These are phyloP conservation scores for Herpomyces periplanetae DNA, from an alignment of 2,329 filamentous ascomycete species.

Conservation along the genomic window DNA sequence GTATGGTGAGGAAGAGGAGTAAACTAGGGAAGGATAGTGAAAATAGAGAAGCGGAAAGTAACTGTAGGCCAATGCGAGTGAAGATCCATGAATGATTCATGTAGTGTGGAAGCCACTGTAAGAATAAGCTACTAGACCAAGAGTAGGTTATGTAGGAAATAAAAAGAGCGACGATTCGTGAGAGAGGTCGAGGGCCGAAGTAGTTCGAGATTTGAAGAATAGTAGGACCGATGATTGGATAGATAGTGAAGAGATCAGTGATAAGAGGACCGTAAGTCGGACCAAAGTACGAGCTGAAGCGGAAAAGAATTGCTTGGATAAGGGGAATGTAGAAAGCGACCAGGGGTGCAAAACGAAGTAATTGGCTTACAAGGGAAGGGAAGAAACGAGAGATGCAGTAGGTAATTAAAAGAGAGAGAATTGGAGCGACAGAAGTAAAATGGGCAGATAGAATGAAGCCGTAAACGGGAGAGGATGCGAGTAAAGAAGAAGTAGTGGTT, in stretches of 20 bases:
- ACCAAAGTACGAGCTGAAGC: constrained; percentile 22
- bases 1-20: constrained; percentile 22
- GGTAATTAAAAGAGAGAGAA: constrained; percentile 30
- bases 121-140: constrained; percentile 9
- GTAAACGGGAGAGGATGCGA: constrained; percentile 50
- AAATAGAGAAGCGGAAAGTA: constrained; percentile 23
- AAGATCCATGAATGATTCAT: constrained; percentile 22
- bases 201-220: constrained; percentile 19
- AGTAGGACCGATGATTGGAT: constrained; percentile 14
- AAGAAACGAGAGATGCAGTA: constrained; percentile 12
- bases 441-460: constrained; percentile 37
- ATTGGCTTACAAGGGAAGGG: constrained; percentile 12
- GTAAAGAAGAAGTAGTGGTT: constrained; percentile 27
- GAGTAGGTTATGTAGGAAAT: constrained; percentile 23
- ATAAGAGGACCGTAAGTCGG: constrained; percentile 29
- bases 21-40: constrained; percentile 25
- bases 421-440: too few relatives aligned
- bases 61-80: constrained; percentile 29
- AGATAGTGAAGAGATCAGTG: constrained; percentile 31
- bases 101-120: constrained; percentile 9
- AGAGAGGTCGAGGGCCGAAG: constrained; percentile 18
- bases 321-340: constrained; percentile 34
- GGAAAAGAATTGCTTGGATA: constrained; percentile 28
- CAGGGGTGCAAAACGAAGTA: constrained; percentile 19
- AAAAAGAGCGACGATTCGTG: constrained; percentile 22